phyloP scores from a whole-genome alignment of 1,139 yeast genomes.

The Debaryomyces coudertii region DNA sequence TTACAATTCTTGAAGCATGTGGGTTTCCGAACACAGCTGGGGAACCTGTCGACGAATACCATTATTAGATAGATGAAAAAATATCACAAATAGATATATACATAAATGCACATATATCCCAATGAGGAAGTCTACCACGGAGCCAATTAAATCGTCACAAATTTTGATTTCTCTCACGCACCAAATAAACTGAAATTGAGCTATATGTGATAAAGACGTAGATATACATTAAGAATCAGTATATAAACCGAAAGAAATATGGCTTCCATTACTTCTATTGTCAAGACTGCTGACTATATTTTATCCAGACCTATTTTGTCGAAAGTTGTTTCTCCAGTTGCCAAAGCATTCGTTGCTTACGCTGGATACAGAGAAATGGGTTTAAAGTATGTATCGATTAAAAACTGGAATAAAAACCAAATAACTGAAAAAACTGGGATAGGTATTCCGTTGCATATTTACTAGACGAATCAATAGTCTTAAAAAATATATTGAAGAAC shows the following conservation, averaged over 20 bases:
- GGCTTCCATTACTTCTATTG: constrained; percentile 82
- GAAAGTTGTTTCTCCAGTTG: constrained; percentile 75
- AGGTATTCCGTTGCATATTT: neutral
- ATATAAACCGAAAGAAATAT: constrained; percentile 27
- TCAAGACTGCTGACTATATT: constrained; percentile 78
- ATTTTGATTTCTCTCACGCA: constrained; percentile 16
- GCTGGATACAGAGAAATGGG: constrained; percentile 96
- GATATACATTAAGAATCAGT: constrained; percentile 1
- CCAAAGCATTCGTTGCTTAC: constrained; percentile 69
- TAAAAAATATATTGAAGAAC: neutral
- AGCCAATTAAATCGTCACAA: constrained; percentile 27
- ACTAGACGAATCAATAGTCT: neutral
- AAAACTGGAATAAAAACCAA: neutral
- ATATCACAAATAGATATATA: neutral
- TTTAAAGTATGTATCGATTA: constrained; percentile 53
- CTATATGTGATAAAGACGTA: neutral
- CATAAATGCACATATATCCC: constrained; percentile 18
- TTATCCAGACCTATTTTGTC: constrained; percentile 79
- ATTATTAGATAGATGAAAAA: constrained; percentile 27
- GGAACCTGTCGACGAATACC: constrained; percentile 36
- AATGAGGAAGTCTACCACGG: constrained; percentile 25
- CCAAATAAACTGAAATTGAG: constrained; percentile 5
- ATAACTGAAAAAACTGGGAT: too few species aligned
- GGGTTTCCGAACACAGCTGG: constrained; percentile 65
- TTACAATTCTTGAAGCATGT: constrained; percentile 54